Percentiles rank a stretch among this genome's conserved stretches.
Conservation (phyloP, 371 early-diverging fungal genomes). For the Circinella minor region DNA sequence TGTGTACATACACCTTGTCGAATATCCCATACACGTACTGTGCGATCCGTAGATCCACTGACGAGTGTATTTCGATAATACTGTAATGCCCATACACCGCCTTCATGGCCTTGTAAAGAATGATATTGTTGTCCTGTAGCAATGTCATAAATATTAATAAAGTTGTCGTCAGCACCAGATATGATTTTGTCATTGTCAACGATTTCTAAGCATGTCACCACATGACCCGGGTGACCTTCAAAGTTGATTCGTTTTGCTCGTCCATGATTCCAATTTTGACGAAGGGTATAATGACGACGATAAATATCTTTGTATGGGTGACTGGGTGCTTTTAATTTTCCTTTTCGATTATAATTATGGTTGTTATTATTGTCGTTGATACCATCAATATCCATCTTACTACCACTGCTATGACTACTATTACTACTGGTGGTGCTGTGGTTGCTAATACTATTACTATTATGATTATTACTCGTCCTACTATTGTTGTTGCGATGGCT, state of each 20-base stretch:
- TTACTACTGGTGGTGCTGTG: not conserved
- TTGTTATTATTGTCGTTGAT: slow-evolving; percentile 9
- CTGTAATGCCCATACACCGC: slow-evolving; percentile 98
- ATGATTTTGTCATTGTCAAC: slow-evolving; percentile 93
- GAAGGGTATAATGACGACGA: slow-evolving; percentile 76
- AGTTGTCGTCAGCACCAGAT: slow-evolving; percentile 88
- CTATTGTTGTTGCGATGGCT: not conserved
- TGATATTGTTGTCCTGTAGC: slow-evolving; percentile 71
- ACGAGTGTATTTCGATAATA: slow-evolving; percentile 87
- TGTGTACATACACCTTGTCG: slow-evolving; percentile 85
- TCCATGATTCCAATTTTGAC: slow-evolving; percentile 85
- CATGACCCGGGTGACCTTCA: slow-evolving; percentile 68
- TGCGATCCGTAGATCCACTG: slow-evolving; percentile 96
- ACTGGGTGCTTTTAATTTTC: slow-evolving; percentile 2
- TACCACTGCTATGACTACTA: not conserved
- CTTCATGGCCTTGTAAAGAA: slow-evolving; percentile 91
- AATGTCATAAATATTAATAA: slow-evolving; percentile 90
- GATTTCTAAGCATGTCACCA: slow-evolving; percentile 91
- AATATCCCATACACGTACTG: slow-evolving; percentile 97
- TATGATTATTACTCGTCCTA: not conserved
- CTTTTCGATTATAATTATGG: slow-evolving; percentile 2
- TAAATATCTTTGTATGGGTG: slow-evolving; percentile 82
- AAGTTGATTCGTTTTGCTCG: slow-evolving; percentile 74
- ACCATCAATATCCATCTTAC: slow-evolving; percentile 2
- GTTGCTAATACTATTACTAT: not conserved